These are phyloP conservation scores for Primulina huaijiensis DNA, from an alignment of 257 asterid genomes.

Conservation along the genomic window DNA sequence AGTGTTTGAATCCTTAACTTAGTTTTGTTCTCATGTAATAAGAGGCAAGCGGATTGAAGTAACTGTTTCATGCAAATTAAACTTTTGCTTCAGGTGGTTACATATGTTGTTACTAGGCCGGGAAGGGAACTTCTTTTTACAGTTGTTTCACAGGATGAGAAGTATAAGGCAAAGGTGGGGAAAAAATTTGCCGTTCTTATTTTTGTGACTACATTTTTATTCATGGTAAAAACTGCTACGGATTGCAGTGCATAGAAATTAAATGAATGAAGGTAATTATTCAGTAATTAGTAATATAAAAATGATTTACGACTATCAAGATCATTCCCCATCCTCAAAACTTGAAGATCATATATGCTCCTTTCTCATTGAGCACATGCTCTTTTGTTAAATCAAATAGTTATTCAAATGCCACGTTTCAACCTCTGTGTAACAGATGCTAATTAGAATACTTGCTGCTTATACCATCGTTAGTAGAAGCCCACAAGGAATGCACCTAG, in stretches of 20 bases:
- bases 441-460: not conserved
- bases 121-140: conserved; percentile 95
- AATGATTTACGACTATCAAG: not conserved
- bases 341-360: not conserved
- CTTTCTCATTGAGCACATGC: not conserved
- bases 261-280: not conserved
- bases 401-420: not conserved
- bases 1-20: not conserved
- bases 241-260: conserved; percentile 8
- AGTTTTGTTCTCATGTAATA: not conserved
- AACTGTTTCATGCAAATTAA: conserved; percentile 1
- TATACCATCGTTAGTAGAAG: too few relatives aligned
- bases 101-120: conserved; percentile 41
- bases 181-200: not conserved
- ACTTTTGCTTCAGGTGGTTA: conserved; percentile 60
- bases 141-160: conserved; percentile 90
- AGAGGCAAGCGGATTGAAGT: not conserved
- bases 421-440: not conserved
- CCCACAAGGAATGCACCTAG: too few relatives aligned
- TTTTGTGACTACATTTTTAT: not conserved
- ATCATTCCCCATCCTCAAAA: not conserved
- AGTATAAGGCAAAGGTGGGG: conserved; percentile 92
- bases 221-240: not conserved
- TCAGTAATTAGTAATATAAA: not conserved
- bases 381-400: not conserved